A percentile compares a stretch with the other conserved stretches of the same genome.
Evolutionary conservation across 169 alveolate species (phyloP).

Genomic region (Plasmodium gallinaceum): DNA sequence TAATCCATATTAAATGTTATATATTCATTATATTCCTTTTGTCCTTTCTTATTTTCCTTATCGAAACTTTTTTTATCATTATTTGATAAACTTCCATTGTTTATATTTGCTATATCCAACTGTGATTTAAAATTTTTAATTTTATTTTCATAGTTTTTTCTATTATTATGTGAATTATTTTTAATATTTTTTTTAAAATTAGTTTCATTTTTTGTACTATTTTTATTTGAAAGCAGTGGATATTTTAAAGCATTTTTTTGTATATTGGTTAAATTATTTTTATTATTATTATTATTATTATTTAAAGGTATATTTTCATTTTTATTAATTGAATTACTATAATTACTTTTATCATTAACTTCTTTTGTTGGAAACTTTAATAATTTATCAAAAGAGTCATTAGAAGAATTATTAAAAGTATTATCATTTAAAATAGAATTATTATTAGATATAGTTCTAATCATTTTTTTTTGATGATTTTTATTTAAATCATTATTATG

Average conservation of each 20-base stretch:
- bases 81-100: neutral
- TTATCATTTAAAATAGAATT: neutral
- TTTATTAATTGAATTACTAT: neutral
- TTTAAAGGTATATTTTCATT: neutral
- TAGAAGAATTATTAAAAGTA: neutral
- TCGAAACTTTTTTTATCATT: neutral
- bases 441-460: neutral
- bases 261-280: neutral
- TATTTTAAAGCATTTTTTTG: conserved; percentile 4
- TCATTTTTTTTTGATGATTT: neutral
- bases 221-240: neutral
- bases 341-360: conserved; percentile 13
- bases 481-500: no score
- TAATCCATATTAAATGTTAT: conserved; percentile 32
- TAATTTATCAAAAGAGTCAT: conserved; percentile 19
- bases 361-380: conserved; percentile 7
- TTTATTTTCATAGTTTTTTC: conserved; percentile 6
- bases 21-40: conserved; percentile 38
- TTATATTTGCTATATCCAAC: neutral
- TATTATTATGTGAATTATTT: neutral
- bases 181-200: conserved; percentile 14
- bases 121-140: neutral
- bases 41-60: neutral
- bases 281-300: conserved; percentile 8
- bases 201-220: conserved; percentile 2